Base-by-base conservation (phyloP, 2,329 filamentous ascomycete species). In the Mycogone perniciosa region DNA sequence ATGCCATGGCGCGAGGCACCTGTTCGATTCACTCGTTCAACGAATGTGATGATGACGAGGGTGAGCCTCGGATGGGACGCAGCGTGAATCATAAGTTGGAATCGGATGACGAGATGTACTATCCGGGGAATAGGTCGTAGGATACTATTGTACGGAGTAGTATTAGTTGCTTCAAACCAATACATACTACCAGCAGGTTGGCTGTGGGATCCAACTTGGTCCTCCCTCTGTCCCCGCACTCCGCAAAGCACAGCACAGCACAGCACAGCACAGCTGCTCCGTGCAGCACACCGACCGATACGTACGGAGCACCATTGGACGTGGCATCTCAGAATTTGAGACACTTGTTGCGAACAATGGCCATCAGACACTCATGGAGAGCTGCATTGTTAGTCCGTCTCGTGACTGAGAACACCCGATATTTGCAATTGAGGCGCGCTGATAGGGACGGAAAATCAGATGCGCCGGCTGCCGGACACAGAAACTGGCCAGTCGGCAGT, bases 21-120 rank as follows among this genome's bases (percentile, higher is more conserved):
- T 89, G 87, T 56, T 86, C 86, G 0, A 66, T 92, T 13, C 89
- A 95, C 64, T 81, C 81, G 1, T 93, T 85, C 76, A 89, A 89
- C 54, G 84, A 89, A 57, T 76, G 76, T 0, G 64, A 74, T 1
- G 73, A 77, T 0, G 74, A 79, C 2, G 87, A 89, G 57, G 85
- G 89, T 52, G 84, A 76, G 2, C 74, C 75, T 6, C 76, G 76
- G 0, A 69, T 71, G 43, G 82, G 82, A 0, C 71, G 73, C 9
- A 76, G 77, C 51, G 81, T 86, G 50, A 79, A 86, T 55, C 76
- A 81, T 35, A 76, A 79, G 58, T 65, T 90, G 51, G 70, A 71
- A 39, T 67, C 72, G 30, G 58, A 65, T 6, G 60, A 61, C 4
- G 57, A 62, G 5, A 48, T 60, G 7, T 69, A 49, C 13, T 44